Evolutionary conservation across 163 green algal species (phyloP).

Genomic region (Smithsoniella earleae): DNA sequence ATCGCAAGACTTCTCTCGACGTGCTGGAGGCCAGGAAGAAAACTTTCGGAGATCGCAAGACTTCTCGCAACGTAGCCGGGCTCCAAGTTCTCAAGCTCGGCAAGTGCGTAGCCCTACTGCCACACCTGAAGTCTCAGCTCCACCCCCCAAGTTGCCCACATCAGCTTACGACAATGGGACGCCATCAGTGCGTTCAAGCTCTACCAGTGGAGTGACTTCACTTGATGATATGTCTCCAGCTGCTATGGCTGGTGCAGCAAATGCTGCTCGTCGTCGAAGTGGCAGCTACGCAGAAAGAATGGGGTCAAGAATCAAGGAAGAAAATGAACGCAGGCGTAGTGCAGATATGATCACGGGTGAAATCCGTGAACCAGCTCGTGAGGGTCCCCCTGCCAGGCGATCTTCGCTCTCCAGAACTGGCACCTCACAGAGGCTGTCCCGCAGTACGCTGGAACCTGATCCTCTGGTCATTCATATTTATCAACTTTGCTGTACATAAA

Average conservation of each 20-base stretch:
- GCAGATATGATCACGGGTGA: slow-evolving; percentile 22
- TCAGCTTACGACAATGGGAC: too few species aligned
- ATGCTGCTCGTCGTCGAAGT: not conserved
- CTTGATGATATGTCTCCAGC: not conserved
- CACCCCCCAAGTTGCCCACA: too few species aligned
- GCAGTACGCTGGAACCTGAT: too few species aligned
- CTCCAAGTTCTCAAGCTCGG: too few species aligned
- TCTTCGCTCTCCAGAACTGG: not conserved
- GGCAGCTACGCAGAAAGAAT: not conserved
- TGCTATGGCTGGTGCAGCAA: not conserved
- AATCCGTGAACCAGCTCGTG: not conserved
- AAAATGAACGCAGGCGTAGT: slow-evolving; percentile 1
- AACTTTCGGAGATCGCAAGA: too few species aligned
- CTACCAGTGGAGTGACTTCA: not conserved
- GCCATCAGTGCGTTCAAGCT: too few species aligned
- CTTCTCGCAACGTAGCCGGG: too few species aligned
- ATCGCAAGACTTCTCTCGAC: not conserved
- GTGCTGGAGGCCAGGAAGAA: not conserved
- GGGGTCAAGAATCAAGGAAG: not conserved
- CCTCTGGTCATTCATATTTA: too few species aligned
- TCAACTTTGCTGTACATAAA: too few species aligned
- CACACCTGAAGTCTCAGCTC: too few species aligned
- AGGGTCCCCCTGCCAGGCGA: not conserved
- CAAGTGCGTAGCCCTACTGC: too few species aligned
- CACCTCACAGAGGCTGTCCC: not conserved